phyloP scores from a whole-genome alignment of 306 rosid genomes.

The Spatholobus suberectus region DNA sequence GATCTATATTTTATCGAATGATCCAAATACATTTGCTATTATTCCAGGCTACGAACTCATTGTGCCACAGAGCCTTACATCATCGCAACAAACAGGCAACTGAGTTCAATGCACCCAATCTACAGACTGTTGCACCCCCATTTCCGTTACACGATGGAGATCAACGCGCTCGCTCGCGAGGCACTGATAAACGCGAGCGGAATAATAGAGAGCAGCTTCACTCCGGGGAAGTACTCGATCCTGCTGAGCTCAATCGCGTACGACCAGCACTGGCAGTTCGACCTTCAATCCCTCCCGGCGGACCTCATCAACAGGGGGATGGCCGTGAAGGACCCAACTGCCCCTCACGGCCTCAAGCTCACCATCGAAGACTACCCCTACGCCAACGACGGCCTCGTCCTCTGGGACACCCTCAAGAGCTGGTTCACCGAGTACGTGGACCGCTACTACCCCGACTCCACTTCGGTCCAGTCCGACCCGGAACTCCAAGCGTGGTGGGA shows the following conservation, averaged over 20 bases:
- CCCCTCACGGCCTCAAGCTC: conserved; percentile 59
- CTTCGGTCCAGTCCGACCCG: conserved; percentile 22
- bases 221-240: conserved; percentile 59
- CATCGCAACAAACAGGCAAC: conserved; percentile 79
- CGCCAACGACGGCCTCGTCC: conserved; percentile 59
- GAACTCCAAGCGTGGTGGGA: conserved; percentile 91
- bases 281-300: conserved; percentile 70
- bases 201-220: conserved; percentile 60
- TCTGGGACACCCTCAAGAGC: conserved; percentile 49
- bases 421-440: conserved; percentile 57
- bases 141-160: conserved; percentile 91
- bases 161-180: conserved; percentile 81
- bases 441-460: conserved; percentile 26
- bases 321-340: conserved; percentile 47
- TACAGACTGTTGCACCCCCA: conserved; percentile 80
- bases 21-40: too few species aligned
- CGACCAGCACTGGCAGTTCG: conserved; percentile 70
- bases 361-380: conserved; percentile 59
- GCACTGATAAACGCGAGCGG: conserved; percentile 70
- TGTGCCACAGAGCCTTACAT: conserved; percentile 80
- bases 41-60: conserved; percentile 92
- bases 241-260: conserved; percentile 69
- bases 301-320: conserved; percentile 80
- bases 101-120: conserved; percentile 88
- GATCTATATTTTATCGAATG: too few species aligned